A percentile compares a stretch with the other conserved stretches of the same genome.
These are phyloP conservation scores for Sporothrix mexicana DNA, from an alignment of 2,329 filamentous ascomycete genomes.

Conservation along the genomic window DNA sequence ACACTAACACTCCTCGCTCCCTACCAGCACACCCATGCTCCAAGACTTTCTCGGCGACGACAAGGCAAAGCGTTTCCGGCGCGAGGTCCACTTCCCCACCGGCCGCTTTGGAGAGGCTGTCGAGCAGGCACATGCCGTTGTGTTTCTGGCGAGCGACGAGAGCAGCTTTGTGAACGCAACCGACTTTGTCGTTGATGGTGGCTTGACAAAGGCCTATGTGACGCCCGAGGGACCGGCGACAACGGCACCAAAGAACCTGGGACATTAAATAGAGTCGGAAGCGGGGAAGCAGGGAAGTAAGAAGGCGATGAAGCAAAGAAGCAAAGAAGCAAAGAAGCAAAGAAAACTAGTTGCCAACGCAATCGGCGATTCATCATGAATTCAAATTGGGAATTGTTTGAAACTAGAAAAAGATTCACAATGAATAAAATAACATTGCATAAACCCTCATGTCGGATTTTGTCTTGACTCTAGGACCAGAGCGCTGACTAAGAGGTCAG, in stretches of 20 bases:
- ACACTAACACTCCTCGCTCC: background rate
- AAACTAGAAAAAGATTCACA: no score
- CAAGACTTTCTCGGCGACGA: slow-evolving; percentile 95
- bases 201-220: slow-evolving; percentile 91
- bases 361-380: no score
- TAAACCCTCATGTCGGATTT: no score
- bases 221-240: slow-evolving; percentile 67
- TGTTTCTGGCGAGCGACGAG: slow-evolving; percentile 88
- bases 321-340: no score
- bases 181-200: slow-evolving; percentile 94
- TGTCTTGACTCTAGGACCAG: no score
- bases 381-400: no score
- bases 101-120: slow-evolving; percentile 90
- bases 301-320: no score
- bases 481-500: no score
- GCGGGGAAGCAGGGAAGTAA: no score
- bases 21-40: slow-evolving; percentile 76
- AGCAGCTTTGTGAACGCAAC: slow-evolving; percentile 87
- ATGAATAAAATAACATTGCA: no score
- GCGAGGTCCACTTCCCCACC: slow-evolving; percentile 87
- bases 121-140: slow-evolving; percentile 86
- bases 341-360: no score
- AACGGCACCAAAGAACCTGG: slow-evolving; percentile 58
- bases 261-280: no score
- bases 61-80: slow-evolving; percentile 75